Base-by-base conservation (phyloP, 441 rosid species). In the Euphorbia neoarborescens region DNA sequence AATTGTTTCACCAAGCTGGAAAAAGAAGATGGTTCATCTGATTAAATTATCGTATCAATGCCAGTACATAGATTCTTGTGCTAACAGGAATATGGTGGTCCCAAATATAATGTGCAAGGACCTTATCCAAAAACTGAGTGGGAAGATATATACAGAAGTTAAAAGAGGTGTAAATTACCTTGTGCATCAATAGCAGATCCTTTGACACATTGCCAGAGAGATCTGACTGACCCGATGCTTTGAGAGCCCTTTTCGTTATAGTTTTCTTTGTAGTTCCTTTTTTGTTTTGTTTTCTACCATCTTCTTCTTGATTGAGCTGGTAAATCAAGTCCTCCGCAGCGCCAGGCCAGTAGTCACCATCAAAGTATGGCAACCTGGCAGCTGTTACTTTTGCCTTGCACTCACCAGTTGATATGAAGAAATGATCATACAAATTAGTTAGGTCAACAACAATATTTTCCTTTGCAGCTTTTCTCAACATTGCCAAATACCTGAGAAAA, bases 331-430 rank as follows among this genome's bases (percentile, higher is more conserved):
- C 98, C 85, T 96, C 99, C 0, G 99, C 99, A 65, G 99, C 98
- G 76, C 96, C 99, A 65, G 99, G 98, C 99, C 98, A 96, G 81
- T 96, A 96, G 82, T 96, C 98, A 78, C 99, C 99, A 78, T 93
- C 99, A 66, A 96, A 96, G 87, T 96, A 96, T 35, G 99, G 99
- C 67, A 96, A 86, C 87, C 98, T 91, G 42, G 97, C 91, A 61
- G 98, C 99, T 22, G 99, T 95, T 67, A 92, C 97, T 82, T 86
- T 93, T 58, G 96, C 91, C 82, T 82, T 90, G 77, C 94, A 88
- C 80, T 96, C 99, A 65, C 96, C 98, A 24, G 82, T 74, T 71
- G 90, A 81, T 69, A 84, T 82, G 69, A 96, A 96, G 85, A 96
- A 96, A 79, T 93, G 97, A 74, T 96, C 99, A 44, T 89, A 91